These are phyloP conservation scores for Alternaria solani DNA, from an alignment of 2,329 filamentous ascomycete genomes.

Conservation along the genomic window DNA sequence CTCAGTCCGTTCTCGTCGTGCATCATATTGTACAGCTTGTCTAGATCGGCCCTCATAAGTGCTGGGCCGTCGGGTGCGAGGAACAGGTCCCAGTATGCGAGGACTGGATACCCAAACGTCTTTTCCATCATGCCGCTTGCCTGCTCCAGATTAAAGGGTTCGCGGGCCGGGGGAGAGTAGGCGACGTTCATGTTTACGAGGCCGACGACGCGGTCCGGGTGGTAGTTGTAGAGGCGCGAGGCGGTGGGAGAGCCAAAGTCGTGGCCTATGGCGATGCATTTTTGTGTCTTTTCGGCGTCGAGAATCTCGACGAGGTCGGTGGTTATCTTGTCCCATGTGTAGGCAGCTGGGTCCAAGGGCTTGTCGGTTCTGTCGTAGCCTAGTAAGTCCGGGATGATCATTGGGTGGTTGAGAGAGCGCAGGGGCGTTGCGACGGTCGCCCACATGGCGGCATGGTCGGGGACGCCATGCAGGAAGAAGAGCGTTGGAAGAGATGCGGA, in stretches of 20 bases:
- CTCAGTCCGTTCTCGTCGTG: slow-evolving; percentile 49
- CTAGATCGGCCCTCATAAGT: slow-evolving; percentile 52
- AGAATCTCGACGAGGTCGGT: slow-evolving; percentile 39
- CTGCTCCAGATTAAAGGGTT: slow-evolving; percentile 50
- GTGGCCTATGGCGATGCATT: slow-evolving; percentile 57
- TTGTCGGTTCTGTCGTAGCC: slow-evolving; percentile 51
- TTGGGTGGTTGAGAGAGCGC: slow-evolving; percentile 51
- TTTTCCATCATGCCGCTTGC: slow-evolving; percentile 44
- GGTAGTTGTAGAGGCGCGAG: slow-evolving; percentile 54
- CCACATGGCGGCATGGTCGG: slow-evolving; percentile 59
- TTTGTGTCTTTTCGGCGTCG: slow-evolving; percentile 31
- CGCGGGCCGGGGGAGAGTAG: slow-evolving; percentile 50
- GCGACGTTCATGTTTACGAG: slow-evolving; percentile 55
- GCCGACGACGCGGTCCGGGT: slow-evolving; percentile 53
- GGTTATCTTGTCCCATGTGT: slow-evolving; percentile 33
- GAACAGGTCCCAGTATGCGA: slow-evolving; percentile 60
- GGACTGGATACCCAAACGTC: slow-evolving; percentile 49
- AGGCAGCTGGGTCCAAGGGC: slow-evolving; percentile 34
- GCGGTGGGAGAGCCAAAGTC: slow-evolving; percentile 59
- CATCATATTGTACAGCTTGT: slow-evolving; percentile 48
- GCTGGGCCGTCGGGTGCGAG: slow-evolving; percentile 49
- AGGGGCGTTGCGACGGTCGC: slow-evolving; percentile 52
- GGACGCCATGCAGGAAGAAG: slow-evolving; percentile 60
- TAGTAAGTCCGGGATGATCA: slow-evolving; percentile 51
- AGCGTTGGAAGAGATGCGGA: slow-evolving; percentile 34